phyloP scores from a whole-genome alignment of 2,329 filamentous ascomycete genomes.

The Thermoascus crustaceus region DNA sequence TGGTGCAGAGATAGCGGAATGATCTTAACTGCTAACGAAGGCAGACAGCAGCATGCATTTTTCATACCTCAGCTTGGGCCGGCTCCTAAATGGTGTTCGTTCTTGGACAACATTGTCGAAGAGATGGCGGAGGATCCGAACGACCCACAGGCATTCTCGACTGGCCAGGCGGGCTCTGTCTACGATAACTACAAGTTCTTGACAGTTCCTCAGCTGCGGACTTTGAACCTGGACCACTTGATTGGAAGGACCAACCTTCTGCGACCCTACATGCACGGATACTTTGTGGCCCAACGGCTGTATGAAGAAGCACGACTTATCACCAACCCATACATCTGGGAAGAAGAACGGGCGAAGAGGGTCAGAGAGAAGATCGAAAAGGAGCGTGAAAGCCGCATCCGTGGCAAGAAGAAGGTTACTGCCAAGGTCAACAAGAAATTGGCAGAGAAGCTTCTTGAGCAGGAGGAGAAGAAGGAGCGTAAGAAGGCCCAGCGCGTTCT shows the following conservation, averaged over 20 bases:
- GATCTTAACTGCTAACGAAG: constrained; percentile 94
- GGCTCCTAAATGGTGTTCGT: constrained; percentile 90
- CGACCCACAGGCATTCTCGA: constrained; percentile 49
- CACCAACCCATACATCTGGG: constrained; percentile 86
- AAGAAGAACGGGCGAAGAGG: constrained; percentile 83
- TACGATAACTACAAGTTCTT: constrained; percentile 99
- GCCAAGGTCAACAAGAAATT: constrained; percentile 76
- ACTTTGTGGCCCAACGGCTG: constrained; percentile 89
- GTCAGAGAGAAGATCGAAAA: constrained; percentile 95
- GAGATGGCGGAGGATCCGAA: constrained; percentile 85
- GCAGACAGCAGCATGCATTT: constrained; percentile 88
- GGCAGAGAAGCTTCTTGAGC: constrained; percentile 54
- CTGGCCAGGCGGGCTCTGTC: constrained; percentile 55
- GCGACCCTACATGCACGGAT: constrained; percentile 97
- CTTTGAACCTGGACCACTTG: constrained; percentile 78
- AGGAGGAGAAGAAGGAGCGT: constrained; percentile 49
- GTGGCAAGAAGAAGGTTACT: constrained; percentile 82
- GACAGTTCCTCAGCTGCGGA: constrained; percentile 74
- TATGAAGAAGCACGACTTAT: constrained; percentile 94
- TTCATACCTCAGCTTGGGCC: constrained; percentile 90
- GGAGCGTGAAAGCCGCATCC: constrained; percentile 87
- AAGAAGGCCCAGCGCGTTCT: constrained; percentile 39
- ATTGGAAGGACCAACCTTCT: constrained; percentile 84
- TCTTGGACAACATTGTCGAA: constrained; percentile 95
- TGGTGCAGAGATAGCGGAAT: constrained; percentile 91